Base-by-base conservation (phyloP, 441 rosid species). In the Corymbia citriodora region DNA sequence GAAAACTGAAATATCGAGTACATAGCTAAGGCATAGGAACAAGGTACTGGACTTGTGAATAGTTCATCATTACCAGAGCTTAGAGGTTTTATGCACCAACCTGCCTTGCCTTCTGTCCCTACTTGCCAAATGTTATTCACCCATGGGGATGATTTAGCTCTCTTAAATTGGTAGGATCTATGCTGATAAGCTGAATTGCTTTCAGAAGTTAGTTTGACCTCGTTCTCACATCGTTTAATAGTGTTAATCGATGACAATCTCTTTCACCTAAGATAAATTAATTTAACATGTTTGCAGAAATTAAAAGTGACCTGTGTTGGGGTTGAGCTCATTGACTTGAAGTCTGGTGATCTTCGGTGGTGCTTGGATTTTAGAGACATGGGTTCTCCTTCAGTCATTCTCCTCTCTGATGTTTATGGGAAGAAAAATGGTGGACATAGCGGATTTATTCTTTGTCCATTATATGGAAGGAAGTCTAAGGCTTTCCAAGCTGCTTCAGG, bases 281-380 rank as follows among this genome's bases (percentile, higher is more conserved):
- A 87, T 90, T 16, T 89, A 83, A 8, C 61, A 90, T 89, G 54
- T 19, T 57, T 63, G 87, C 96, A 98, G 99, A 98, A 96, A 97
- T 88, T 98, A 91, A 97, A 95, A 94, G 95, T 98, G 90, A 98
- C 99, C 48, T 94, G 92, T 94, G 95, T 94, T 70, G 99, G 99
- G 90, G 94, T 97, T 85, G 99, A 97, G 93, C 95, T 98, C 90
- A 81, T 96, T 54, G 99, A 97, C 57, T 92, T 94, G 89, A 96
- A 94, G 90, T 95, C 97, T 23, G 99, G 99, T 88, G 97, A 97
- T 90, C 95, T 95, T 63, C 96, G 97, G 86, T 98, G 99, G 99
- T 97, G 98, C 93, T 94, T 98, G 95, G 99, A 97, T 93, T 98
- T 98, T 91, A 97, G 99, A 96, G 99, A 98, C 90, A 97, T 97